Evolutionary conservation across 1,284 basidiomycete species (phyloP), one percentile per base, ranked within the genome.

Genomic region (Ceratobasidium sp.): DNA sequence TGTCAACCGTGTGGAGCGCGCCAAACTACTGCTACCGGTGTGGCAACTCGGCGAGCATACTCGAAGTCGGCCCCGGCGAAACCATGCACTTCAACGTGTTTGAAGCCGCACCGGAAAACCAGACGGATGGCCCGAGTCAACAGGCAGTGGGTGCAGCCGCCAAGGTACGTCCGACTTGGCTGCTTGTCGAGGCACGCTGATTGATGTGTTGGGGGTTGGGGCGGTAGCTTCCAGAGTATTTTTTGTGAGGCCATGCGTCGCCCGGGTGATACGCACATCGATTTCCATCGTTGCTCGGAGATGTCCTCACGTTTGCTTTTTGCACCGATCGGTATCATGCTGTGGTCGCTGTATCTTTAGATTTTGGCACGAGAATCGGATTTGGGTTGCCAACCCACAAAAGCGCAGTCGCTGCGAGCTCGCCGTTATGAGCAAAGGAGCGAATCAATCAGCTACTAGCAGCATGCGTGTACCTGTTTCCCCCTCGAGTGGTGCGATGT

Each of bases 11-110:
- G 1, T 99, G 98, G 98, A 95, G 92, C 46, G 98, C 96, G 54
- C 97, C 97, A 22, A 99, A 99, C 82, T 99, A 99, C 81, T 99
- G 98, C 81, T 96, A 95, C 82, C 92, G 97, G 53, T 99, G 98
- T 80, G 98, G 98, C 41, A 99, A 99, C 83, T 93, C 94, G 78
- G 98, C 98, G 14, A 95, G 92, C 79, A 98, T 99, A 78, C 85
- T 99, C 69, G 97, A 99, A 84, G 94, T 99, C 29, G 94, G 95
- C 0, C 97, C 97, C 0, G 94, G 90, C 37, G 95, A 92, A 56
- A 81, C 84, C 65, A 94, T 94, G 87, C 96, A 93, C 83, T 99
- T 99, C 83, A 99, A 99, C 79, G 98, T 98, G 41, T 98, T 99
- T 80, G 95, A 98, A 79, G 98, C 98, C 2, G 98, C 98, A 4